A percentile compares a stretch with the other conserved stretches of the same genome.
Conservation (phyloP, 23 red algal species). For the Agarophyton chilense region DNA sequence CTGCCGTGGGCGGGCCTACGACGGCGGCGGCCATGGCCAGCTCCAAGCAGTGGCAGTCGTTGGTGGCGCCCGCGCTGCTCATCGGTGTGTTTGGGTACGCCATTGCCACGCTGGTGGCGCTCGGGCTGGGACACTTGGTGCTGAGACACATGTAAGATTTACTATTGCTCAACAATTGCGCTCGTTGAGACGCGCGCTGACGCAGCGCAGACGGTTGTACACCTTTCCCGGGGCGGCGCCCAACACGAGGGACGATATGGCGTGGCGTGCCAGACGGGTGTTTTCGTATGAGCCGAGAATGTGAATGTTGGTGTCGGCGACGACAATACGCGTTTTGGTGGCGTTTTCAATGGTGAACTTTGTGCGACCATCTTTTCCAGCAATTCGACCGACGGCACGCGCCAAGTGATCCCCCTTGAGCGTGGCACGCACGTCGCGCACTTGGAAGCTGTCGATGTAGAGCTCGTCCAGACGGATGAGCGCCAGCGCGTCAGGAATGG, state of each 20-base stretch:
- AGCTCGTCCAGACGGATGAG: conserved; percentile 94
- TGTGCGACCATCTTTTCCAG: conserved; percentile 90
- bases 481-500: conserved; percentile 85
- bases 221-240: conserved; percentile 95
- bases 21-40: conserved; percentile 89
- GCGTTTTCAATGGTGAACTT: conserved; percentile 99
- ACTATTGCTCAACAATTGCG: conserved; percentile 71
- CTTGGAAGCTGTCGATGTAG: conserved; percentile 89
- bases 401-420: conserved; percentile 93
- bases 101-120: conserved; percentile 72
- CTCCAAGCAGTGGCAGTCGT: conserved; percentile 52
- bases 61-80: conserved; percentile 75
- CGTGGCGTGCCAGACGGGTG: conserved; percentile 86
- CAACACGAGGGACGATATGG: conserved; percentile 86
- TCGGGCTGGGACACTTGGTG: conserved; percentile 47
- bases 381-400: conserved; percentile 89
- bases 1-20: conserved; percentile 85
- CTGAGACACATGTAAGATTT: conserved; percentile 16
- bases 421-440: conserved; percentile 79
- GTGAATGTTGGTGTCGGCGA: conserved; percentile 94
- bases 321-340: conserved; percentile 89
- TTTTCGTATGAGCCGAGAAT: conserved; percentile 90
- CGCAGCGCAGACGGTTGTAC: conserved; percentile 80
- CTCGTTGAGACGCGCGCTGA: conserved; percentile 87
- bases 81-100: conserved; percentile 85